phyloP scores from a whole-genome alignment of 768 basidiomycete species.

The Kwoniella sp. region DNA sequence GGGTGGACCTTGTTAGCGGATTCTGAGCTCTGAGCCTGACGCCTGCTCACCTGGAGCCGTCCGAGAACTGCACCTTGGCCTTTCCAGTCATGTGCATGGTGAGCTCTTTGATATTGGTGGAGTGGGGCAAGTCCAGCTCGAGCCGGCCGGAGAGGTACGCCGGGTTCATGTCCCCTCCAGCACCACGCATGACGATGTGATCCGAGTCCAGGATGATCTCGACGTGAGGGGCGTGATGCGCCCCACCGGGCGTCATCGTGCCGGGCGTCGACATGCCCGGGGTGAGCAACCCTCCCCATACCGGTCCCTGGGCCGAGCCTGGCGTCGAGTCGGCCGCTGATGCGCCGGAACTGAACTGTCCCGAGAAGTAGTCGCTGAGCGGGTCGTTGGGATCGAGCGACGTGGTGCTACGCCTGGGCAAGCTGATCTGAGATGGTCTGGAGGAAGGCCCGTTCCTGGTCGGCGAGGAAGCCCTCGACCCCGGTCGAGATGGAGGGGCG shows the following conservation, averaged over 20 bases:
- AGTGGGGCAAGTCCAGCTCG: constrained; percentile 70
- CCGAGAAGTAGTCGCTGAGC: constrained; percentile 12
- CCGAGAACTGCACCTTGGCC: constrained; percentile 61
- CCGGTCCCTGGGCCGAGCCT: constrained; percentile 4
- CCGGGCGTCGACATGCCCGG: constrained; percentile 13
- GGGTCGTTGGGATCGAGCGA: constrained; percentile 16
- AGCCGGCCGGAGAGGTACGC: constrained; percentile 75
- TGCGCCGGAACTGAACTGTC: neutral
- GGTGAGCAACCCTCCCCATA: constrained; percentile 14
- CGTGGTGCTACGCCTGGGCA: constrained; percentile 6
- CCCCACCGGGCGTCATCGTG: constrained; percentile 15
- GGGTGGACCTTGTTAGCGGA: neutral
- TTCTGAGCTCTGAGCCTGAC: neutral
- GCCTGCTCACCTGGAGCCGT: constrained; percentile 38
- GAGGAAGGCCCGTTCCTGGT: constrained; percentile 13
- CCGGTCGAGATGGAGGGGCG: constrained; percentile 21
- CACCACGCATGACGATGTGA: constrained; percentile 67
- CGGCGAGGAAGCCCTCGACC: constrained; percentile 17
- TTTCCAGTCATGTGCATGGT: constrained; percentile 81
- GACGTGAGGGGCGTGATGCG: constrained; percentile 45
- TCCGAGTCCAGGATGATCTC: constrained; percentile 74
- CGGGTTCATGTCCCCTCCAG: constrained; percentile 76
- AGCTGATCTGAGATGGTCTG: constrained; percentile 7
- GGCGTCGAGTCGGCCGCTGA: constrained; percentile 9
- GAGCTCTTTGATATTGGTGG: constrained; percentile 74